Conservation (phyloP, 306 rosid species). For the apple (Malus domestica) region ASM211411v1 NC_041798.1:2224001-2224500, state of each 20-base stretch:
- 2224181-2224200: background rate
- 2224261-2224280: slow-evolving; percentile 47
- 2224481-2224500: too few species aligned
- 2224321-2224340: slow-evolving; percentile 51
- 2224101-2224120: slow-evolving; percentile 7
- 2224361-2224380: slow-evolving; percentile 59
- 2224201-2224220: background rate
- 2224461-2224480: background rate
- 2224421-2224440: background rate
- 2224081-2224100: background rate
- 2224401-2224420: background rate
- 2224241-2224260: slow-evolving; percentile 64
- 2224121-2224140: slow-evolving; percentile 7
- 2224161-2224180: background rate
- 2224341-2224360: slow-evolving; percentile 61
- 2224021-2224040: background rate
- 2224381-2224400: slow-evolving; percentile 9
- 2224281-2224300: slow-evolving; percentile 53
- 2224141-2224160: background rate
- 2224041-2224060: background rate
- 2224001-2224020: too few species aligned
- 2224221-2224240: slow-evolving; percentile 63
- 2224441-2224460: background rate
- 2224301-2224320: slow-evolving; percentile 47
- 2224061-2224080: background rate